Evolutionary conservation across 129 eudicot genomes (phyloP).

Genomic region (Tanacetum coccineum): DNA sequence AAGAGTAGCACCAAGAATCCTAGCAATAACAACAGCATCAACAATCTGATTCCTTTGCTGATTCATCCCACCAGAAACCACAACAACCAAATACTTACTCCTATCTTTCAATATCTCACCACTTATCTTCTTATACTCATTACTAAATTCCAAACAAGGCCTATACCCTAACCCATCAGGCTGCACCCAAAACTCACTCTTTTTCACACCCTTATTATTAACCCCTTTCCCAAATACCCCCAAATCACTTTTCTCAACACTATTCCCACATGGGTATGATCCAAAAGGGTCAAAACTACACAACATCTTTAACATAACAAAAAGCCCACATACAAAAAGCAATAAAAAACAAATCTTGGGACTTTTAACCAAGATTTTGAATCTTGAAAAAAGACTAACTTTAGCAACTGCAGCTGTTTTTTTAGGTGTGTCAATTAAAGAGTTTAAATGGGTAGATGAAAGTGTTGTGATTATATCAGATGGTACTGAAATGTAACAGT

Average conservation of each 20-base stretch:
- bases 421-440: slow-evolving; percentile 59
- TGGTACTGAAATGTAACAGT: slow-evolving; percentile 68
- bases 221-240: slow-evolving; percentile 30
- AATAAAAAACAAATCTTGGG: slow-evolving; percentile 51
- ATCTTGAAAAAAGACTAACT: slow-evolving; percentile 17
- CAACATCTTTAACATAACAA: slow-evolving; percentile 40
- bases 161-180: slow-evolving; percentile 76
- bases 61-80: slow-evolving; percentile 94
- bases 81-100: slow-evolving; percentile 76
- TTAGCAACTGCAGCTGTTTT: slow-evolving; percentile 40
- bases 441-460: slow-evolving; percentile 65
- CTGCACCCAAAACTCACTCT: slow-evolving; percentile 70
- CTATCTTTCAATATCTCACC: slow-evolving; percentile 48
- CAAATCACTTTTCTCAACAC: slow-evolving; percentile 15
- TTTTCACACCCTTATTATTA: slow-evolving; percentile 22
- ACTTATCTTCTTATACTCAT: slow-evolving; percentile 45
- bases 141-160: slow-evolving; percentile 76
- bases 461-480: slow-evolving; percentile 65
- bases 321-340: slow-evolving; percentile 39
- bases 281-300: slow-evolving; percentile 51
- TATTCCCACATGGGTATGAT: slow-evolving; percentile 48
- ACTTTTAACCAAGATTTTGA: slow-evolving; percentile 29
- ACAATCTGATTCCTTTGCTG: slow-evolving; percentile 98
- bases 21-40: slow-evolving; percentile 96
- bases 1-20: slow-evolving; percentile 93